These are phyloP conservation scores for Ormosia semicastrata DNA, from an alignment of 306 rosid species.

Conservation along the genomic window DNA sequence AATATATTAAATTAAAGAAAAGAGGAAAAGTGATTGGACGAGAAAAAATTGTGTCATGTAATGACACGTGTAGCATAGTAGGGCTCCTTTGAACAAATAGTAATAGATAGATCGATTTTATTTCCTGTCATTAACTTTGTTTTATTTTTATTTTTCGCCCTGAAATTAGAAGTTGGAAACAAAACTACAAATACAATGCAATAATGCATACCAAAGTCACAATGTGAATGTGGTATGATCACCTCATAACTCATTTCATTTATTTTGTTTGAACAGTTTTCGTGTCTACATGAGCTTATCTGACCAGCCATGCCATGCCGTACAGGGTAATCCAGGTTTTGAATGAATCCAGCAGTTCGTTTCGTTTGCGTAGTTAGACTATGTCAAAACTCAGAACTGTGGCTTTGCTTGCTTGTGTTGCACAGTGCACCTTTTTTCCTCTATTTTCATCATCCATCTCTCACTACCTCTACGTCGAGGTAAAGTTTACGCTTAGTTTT, in stretches of 20 bases:
- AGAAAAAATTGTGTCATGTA: no score
- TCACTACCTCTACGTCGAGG: background rate
- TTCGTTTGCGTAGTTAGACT: background rate
- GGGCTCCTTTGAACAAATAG: no score
- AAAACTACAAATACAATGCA: conserved; percentile 3
- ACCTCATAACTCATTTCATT: background rate
- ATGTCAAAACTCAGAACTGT: conserved; percentile 19
- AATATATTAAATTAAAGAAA: no score
- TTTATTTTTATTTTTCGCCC: background rate
- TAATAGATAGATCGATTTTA: no score
- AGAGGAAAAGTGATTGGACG: no score
- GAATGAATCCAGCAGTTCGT: background rate
- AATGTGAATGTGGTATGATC: background rate
- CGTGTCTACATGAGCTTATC: background rate
- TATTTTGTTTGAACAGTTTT: conserved; percentile 1
- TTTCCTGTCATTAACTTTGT: background rate
- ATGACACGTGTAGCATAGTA: no score
- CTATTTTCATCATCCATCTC: background rate
- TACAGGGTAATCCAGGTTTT: conserved; percentile 20
- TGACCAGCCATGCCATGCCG: conserved; percentile 27
- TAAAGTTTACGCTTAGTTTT: background rate
- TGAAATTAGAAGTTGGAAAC: background rate
- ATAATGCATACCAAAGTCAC: background rate
- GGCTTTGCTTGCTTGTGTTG: conserved; percentile 1
- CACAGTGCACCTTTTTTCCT: background rate